Percentiles rank a stretch among this genome's conserved stretches.
phyloP scores from a whole-genome alignment of 2,329 filamentous ascomycete species.

The Aspergillus quadricinctus region DNA sequence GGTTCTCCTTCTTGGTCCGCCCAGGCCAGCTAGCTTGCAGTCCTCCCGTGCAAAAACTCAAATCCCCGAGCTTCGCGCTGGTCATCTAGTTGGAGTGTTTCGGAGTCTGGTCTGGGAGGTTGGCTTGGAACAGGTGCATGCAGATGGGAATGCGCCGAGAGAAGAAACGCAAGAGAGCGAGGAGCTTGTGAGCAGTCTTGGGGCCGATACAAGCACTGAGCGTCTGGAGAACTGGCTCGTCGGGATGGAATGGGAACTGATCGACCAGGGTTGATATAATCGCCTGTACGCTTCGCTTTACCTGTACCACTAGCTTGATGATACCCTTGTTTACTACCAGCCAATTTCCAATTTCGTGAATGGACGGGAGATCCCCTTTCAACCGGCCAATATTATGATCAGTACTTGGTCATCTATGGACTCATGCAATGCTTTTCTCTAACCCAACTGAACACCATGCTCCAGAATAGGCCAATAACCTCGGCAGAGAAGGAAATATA shows the following conservation, averaged over 20 bases:
- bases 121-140: conserved; percentile 17
- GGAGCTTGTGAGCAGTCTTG: neutral
- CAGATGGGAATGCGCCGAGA: neutral
- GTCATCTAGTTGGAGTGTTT: conserved; percentile 27
- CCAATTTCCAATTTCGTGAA: neutral
- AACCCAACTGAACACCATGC: neutral
- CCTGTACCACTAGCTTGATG: neutral
- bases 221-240: conserved; percentile 27
- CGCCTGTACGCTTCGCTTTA: neutral
- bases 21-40: conserved; percentile 3
- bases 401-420: neutral
- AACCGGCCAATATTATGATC: neutral
- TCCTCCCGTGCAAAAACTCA: neutral
- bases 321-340: neutral
- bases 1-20: conserved; percentile 26
- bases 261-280: conserved; percentile 2
- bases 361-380: too few species aligned
- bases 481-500: neutral
- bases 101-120: conserved; percentile 35
- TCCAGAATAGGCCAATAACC: neutral
- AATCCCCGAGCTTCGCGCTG: conserved; percentile 10
- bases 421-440: neutral
- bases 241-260: conserved; percentile 39
- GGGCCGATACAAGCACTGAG: neutral
- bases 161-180: neutral